phyloP scores from a whole-genome alignment of 1,284 basidiomycete genomes.

The Apiotrichum montevideense region DNA sequence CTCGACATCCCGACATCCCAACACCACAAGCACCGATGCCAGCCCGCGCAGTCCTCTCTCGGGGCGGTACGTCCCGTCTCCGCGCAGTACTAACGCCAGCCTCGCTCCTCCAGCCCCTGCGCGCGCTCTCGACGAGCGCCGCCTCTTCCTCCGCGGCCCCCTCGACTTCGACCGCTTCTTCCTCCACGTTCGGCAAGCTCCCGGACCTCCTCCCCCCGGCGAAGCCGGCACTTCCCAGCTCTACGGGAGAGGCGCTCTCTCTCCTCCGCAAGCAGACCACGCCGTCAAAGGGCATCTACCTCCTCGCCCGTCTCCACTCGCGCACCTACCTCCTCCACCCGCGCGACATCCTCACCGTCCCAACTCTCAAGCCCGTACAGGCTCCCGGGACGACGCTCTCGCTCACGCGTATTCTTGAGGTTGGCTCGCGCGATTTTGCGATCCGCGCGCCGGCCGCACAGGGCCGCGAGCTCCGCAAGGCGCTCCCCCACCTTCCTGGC shows the following conservation, averaged over 20 bases:
- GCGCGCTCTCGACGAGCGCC: slow-evolving; percentile 20
- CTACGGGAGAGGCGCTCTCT: slow-evolving; percentile 36
- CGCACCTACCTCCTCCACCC: slow-evolving; percentile 82
- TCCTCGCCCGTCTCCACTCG: slow-evolving; percentile 81
- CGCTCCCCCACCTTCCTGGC: slow-evolving; percentile 4
- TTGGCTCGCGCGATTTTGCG: slow-evolving; percentile 93
- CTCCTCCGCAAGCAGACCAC: slow-evolving; percentile 47
- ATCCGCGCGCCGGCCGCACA: slow-evolving; percentile 49
- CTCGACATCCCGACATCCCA: background rate
- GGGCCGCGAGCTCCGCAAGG: slow-evolving; percentile 53
- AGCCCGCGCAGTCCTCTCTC: slow-evolving; percentile 16
- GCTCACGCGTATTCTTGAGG: slow-evolving; percentile 83
- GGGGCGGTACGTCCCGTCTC: background rate
- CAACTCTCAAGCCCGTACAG: slow-evolving; percentile 58
- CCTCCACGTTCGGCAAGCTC: slow-evolving; percentile 20
- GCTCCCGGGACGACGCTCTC: slow-evolving; percentile 73
- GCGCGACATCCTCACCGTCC: slow-evolving; percentile 85
- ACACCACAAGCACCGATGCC: slow-evolving; percentile 15
- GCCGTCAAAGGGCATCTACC: slow-evolving; percentile 69
- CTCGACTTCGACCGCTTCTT: slow-evolving; percentile 38
- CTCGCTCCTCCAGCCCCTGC: slow-evolving; percentile 9
- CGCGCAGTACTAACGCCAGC: background rate
- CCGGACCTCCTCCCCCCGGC: slow-evolving; percentile 32
- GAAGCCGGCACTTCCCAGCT: slow-evolving; percentile 21
- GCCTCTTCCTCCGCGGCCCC: slow-evolving; percentile 29